Conservation (phyloP, 371 early-diverging fungal genomes). For the Circinella minor region DNA sequence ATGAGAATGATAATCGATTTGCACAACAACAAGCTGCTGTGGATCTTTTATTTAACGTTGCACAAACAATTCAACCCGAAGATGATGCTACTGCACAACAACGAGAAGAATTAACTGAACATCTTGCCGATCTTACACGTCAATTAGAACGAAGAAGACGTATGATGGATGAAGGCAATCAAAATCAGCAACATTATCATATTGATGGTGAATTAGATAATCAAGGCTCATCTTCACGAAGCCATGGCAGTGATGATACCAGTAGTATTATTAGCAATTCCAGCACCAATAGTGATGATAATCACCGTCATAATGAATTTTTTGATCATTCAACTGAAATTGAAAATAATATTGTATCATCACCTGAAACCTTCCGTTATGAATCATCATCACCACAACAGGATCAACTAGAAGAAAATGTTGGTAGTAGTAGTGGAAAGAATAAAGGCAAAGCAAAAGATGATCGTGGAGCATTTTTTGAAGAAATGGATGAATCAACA, state of each 20-base stretch:
- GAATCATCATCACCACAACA: neutral
- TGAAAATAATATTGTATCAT: neutral
- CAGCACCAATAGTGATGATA: neutral
- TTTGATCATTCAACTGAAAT: neutral
- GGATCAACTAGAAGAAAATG: neutral
- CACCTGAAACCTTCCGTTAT: neutral
- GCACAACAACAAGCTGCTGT: slow-evolving; percentile 9
- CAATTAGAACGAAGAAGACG: slow-evolving; percentile 9
- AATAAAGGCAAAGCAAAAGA: neutral
- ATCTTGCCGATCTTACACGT: slow-evolving; percentile 1
- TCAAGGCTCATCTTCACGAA: neutral
- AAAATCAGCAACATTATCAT: neutral
- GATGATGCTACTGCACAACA: slow-evolving; percentile 4
- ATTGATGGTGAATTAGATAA: no score
- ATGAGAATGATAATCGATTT: neutral
- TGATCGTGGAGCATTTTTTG: neutral
- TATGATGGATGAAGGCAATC: neutral
- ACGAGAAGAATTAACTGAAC: neutral
- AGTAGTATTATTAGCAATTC: neutral
- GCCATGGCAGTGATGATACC: neutral
- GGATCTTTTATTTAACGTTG: neutral
- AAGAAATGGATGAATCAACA: neutral
- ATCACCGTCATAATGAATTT: neutral
- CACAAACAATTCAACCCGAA: neutral
- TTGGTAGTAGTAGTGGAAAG: neutral